Conservation (phyloP, 345 rosid species). For the Triadica sebifera region DNA sequence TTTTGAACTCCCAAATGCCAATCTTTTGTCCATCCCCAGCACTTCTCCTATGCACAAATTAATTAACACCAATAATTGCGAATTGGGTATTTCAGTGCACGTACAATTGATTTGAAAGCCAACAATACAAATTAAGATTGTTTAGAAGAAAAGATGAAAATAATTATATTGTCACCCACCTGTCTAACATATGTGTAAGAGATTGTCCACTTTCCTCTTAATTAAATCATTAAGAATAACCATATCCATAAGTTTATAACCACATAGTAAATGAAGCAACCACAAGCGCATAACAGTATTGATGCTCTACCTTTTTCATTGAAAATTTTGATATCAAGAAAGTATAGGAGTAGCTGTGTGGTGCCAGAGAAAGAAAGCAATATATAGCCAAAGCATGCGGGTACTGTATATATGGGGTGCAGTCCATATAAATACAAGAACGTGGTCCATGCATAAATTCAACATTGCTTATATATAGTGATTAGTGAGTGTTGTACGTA, state of each 20-base stretch:
- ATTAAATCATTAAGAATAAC: not conserved
- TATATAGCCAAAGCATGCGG: conserved; percentile 12
- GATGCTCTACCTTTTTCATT: not conserved
- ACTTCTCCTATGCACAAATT: too few relatives aligned
- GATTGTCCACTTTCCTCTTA: too few relatives aligned
- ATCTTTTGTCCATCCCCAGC: too few relatives aligned
- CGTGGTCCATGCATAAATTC: conserved; percentile 22
- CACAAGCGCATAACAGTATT: not conserved
- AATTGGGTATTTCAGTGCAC: too few relatives aligned
- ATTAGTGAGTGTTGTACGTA: not conserved
- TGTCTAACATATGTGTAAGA: too few relatives aligned
- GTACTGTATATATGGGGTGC: not conserved
- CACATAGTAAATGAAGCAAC: not conserved
- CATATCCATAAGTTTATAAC: not conserved
- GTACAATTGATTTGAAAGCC: too few relatives aligned
- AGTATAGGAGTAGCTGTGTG: conserved; percentile 4
- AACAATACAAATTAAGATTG: too few relatives aligned
- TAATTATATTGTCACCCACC: not conserved
- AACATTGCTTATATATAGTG: not conserved
- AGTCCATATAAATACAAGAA: conserved; percentile 15
- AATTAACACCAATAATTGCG: too few relatives aligned
- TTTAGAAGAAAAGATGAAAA: conserved; percentile 1
- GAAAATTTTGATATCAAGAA: not conserved
- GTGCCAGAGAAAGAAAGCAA: conserved; percentile 10
- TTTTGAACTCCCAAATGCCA: too few relatives aligned